Percentiles rank a stretch among this genome's conserved stretches.
phyloP scores from a whole-genome alignment of 2,329 filamentous ascomycete species.

The Clonostachys sp. region DNA sequence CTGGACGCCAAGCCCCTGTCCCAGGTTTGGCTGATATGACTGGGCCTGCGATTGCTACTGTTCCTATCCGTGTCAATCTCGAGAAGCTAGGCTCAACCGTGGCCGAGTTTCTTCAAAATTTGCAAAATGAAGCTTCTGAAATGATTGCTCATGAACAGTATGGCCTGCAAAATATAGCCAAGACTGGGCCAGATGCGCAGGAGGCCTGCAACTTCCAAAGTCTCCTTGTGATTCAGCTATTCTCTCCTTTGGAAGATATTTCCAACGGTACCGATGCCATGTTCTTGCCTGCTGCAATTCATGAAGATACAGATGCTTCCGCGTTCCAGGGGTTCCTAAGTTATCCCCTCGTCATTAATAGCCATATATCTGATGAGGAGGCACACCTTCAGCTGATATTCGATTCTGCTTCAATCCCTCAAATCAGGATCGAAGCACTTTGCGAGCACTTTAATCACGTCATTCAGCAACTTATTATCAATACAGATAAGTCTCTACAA shows the following conservation, averaged over 20 bases:
- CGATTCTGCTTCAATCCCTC: neutral
- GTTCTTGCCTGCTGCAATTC: no score
- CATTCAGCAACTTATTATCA: neutral
- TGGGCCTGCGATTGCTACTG: slow-evolving; percentile 11
- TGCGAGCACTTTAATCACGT: neutral
- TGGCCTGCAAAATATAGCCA: slow-evolving; percentile 11
- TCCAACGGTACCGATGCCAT: neutral
- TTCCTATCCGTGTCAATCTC: slow-evolving; percentile 4
- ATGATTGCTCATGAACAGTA: slow-evolving; percentile 9
- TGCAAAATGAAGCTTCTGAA: slow-evolving; percentile 4
- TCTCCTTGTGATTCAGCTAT: slow-evolving; percentile 7
- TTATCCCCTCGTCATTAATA: neutral
- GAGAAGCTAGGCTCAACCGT: neutral
- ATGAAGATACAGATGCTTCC: neutral
- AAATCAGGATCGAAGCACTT: neutral
- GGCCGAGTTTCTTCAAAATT: slow-evolving; percentile 1
- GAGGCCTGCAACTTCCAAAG: slow-evolving; percentile 9
- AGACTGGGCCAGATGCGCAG: slow-evolving; percentile 3
- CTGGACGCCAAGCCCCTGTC: slow-evolving; percentile 11
- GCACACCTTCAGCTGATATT: neutral
- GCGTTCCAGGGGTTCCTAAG: neutral
- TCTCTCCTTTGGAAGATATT: neutral
- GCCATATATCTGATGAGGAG: neutral
- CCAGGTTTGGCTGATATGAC: slow-evolving; percentile 8
- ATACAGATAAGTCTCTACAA: neutral